These are phyloP conservation scores for Favolaschia claudopus DNA, from an alignment of 768 basidiomycete species.

Conservation along the genomic window DNA sequence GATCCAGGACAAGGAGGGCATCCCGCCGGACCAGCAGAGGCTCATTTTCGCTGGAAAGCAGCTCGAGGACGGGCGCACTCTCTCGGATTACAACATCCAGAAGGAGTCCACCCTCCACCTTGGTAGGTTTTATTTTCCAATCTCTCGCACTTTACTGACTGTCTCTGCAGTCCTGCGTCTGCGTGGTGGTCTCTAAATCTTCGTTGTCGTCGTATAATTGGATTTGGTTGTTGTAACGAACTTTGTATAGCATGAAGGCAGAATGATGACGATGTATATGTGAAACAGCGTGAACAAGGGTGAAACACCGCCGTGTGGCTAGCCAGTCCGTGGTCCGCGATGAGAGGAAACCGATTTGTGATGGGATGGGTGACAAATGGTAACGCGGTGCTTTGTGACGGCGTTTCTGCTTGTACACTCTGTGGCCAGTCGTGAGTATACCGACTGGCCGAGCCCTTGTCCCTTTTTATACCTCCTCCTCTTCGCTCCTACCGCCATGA, in stretches of 20 bases:
- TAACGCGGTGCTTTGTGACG: background rate
- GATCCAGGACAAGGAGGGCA: conserved; percentile 29
- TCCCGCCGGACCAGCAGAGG: conserved; percentile 38
- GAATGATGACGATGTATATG: conserved; percentile 13
- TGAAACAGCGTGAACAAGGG: too few relatives aligned
- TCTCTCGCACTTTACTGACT: conserved; percentile 18
- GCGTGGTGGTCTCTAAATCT: conserved; percentile 45
- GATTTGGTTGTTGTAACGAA: conserved; percentile 12
- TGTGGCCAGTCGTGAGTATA: conserved; percentile 19
- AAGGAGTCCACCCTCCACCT: conserved; percentile 74
- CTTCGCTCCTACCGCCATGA: conserved; percentile 23
- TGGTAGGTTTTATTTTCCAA: conserved; percentile 36
- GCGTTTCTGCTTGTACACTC: background rate
- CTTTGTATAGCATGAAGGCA: background rate
- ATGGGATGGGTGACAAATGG: background rate
- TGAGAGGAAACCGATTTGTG: conserved; percentile 12
- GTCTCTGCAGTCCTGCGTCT: conserved; percentile 46
- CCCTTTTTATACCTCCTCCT: conserved; percentile 27
- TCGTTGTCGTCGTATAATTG: background rate
- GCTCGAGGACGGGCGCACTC: conserved; percentile 66
- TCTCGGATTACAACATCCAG: conserved; percentile 71
- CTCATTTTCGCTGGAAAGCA: conserved; percentile 70
- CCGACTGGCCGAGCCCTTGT: conserved; percentile 1
- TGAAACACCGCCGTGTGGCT: too few relatives aligned
- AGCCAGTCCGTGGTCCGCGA: too few relatives aligned